Evolutionary conservation across 2,329 filamentous ascomycete species (phyloP).

Genomic region (Hymenoscyphus scutula): DNA sequence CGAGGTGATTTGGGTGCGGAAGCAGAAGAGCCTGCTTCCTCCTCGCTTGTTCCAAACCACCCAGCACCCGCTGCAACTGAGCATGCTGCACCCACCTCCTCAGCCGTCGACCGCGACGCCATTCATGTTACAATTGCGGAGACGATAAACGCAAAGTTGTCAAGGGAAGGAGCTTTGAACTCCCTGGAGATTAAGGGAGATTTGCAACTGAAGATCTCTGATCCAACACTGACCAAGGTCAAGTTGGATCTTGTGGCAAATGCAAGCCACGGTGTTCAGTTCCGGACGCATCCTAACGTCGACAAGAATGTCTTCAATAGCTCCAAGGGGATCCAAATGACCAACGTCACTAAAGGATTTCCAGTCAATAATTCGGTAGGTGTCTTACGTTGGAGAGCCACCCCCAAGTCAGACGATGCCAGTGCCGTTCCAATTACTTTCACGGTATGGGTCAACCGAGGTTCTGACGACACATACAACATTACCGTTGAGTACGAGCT

Average conservation of each 20-base stretch:
- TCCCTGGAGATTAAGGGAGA: conserved; percentile 90
- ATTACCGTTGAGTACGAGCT: conserved; percentile 96
- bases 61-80: conserved; percentile 50
- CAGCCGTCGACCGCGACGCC: conserved; percentile 74
- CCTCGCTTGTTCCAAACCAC: conserved; percentile 61
- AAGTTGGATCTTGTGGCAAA: conserved; percentile 78
- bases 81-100: conserved; percentile 57
- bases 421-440: conserved; percentile 89
- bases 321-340: conserved; percentile 83
- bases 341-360: conserved; percentile 83
- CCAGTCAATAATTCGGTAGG: conserved; percentile 91
- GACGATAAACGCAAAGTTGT: conserved; percentile 84
- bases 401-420: conserved; percentile 75
- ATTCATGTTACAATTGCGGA: conserved; percentile 88
- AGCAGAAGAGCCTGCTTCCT: conserved; percentile 62
- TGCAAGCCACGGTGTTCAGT: conserved; percentile 80
- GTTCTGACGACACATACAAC: conserved; percentile 74
- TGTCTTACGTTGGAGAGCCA: conserved; percentile 88
- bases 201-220: conserved; percentile 84
- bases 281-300: conserved; percentile 95
- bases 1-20: conserved; percentile 87
- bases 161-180: conserved; percentile 81
- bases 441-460: conserved; percentile 96
- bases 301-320: conserved; percentile 84
- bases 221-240: conserved; percentile 85